phyloP scores from a whole-genome alignment of 116 monocot species.

The Posidonia oceanica region DNA sequence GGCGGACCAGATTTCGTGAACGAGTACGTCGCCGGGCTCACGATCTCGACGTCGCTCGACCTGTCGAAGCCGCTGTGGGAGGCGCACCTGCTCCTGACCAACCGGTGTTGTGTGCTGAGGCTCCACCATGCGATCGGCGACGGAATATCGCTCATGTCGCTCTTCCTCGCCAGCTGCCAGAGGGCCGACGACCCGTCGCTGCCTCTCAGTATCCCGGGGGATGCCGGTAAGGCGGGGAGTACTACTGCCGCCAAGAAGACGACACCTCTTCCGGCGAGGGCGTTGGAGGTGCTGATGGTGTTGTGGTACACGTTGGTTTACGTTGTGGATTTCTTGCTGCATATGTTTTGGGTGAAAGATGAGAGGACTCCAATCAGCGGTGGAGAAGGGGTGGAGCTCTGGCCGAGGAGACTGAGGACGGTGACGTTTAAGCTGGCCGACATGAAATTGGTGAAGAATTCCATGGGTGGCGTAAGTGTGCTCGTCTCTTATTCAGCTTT shows the following conservation, averaged over 20 bases:
- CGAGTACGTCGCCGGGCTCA: conserved; percentile 28
- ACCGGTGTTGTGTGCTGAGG: conserved; percentile 21
- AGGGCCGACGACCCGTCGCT: conserved; percentile 23
- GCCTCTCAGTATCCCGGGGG: conserved; percentile 16
- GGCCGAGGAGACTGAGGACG: conserved; percentile 23
- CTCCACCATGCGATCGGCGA: conserved; percentile 50
- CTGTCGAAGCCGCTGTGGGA: conserved; percentile 35
- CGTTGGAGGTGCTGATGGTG: conserved; percentile 17
- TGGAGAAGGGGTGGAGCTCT: conserved; percentile 22
- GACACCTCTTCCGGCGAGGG: neutral
- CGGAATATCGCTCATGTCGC: conserved; percentile 31
- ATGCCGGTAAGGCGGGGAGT: neutral
- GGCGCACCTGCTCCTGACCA: conserved; percentile 24
- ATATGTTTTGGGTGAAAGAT: conserved; percentile 21
- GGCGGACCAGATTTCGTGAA: conserved; percentile 14
- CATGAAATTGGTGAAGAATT: conserved; percentile 29
- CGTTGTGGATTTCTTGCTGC: conserved; percentile 13
- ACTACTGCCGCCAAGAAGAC: neutral
- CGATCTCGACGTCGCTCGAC: conserved; percentile 10
- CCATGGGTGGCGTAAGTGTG: conserved; percentile 6
- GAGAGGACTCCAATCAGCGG: conserved; percentile 26
- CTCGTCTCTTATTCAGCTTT: neutral
- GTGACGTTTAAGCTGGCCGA: conserved; percentile 30
- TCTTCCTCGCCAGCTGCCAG: conserved; percentile 24
- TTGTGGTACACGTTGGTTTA: conserved; percentile 32